phyloP scores from a whole-genome alignment of 805 yeast species.

The Nakazawaea laoshanensis region DNA sequence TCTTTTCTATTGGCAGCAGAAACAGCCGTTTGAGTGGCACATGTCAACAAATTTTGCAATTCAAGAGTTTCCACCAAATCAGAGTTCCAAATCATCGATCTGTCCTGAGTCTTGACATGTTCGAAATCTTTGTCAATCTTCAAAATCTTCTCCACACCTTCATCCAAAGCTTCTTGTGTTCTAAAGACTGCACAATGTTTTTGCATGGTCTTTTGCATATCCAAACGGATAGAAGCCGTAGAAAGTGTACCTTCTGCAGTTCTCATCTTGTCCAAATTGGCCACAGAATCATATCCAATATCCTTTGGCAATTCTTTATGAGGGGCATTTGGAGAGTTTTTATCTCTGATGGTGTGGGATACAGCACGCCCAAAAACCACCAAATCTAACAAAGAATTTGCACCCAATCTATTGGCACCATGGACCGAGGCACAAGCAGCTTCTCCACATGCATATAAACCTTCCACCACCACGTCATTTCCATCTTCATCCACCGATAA shows the following conservation, averaged over 20 bases:
- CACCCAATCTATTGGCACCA: slow-evolving; percentile 99
- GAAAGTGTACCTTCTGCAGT: slow-evolving; percentile 73
- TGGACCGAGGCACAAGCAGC: slow-evolving; percentile 99
- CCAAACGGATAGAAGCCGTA: slow-evolving; percentile 83
- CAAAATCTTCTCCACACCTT: slow-evolving; percentile 76
- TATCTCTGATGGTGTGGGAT: slow-evolving; percentile 81
- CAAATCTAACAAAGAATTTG: slow-evolving; percentile 91
- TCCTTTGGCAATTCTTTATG: slow-evolving; percentile 77
- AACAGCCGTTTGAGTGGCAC: slow-evolving; percentile 93
- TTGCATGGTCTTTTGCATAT: slow-evolving; percentile 96
- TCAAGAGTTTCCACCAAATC: slow-evolving; percentile 95
- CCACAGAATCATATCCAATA: slow-evolving; percentile 83
- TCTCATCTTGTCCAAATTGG: slow-evolving; percentile 83
- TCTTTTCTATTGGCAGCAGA: slow-evolving; percentile 94
- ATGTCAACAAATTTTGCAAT: slow-evolving; percentile 90
- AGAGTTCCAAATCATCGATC: slow-evolving; percentile 98
- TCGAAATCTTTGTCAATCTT: slow-evolving; percentile 66
- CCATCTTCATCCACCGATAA: slow-evolving; percentile 77
- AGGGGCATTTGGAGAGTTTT: slow-evolving; percentile 82
- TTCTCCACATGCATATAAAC: slow-evolving; percentile 96
- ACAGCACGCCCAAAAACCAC: slow-evolving; percentile 99
- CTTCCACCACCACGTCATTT: slow-evolving; percentile 85
- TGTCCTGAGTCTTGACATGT: slow-evolving; percentile 81
- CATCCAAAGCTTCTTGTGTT: slow-evolving; percentile 83
- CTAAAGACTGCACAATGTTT: slow-evolving; percentile 95